Base-by-base conservation (phyloP, 352 stramenopile genomes). In the Globisporangium viniferum region DNA sequence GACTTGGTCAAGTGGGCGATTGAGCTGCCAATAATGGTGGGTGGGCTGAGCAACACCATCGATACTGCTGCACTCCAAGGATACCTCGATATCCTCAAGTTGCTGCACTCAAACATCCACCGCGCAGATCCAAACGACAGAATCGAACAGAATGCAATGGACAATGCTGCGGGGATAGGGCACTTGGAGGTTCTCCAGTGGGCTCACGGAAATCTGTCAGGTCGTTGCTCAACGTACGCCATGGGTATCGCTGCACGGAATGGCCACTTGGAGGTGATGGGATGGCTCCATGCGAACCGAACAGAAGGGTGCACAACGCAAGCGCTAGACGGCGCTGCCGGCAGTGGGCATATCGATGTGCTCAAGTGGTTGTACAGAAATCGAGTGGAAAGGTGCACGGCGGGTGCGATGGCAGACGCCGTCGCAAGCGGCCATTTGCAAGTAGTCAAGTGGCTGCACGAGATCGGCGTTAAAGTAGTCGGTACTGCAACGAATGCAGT, bases 171-270 rank as follows among this genome's bases (percentile, higher is more conserved):
- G 36, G 36, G 0, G 6, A 44, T 24, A 44, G 36, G 36, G 9
- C 36, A 59, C 33, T 18, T 61, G 14, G 33, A n/a, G 20, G 20
- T 62, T 8, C 33, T 62, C n/a, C 14, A 62, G 35, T 62, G 57
- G 57, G 15, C 35, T 9, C 20, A 51, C n/a, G 15, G 14, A 22
- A 8, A 62, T n/a, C 10, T 36, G 0, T 0, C 5, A 1, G 57
- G 48, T 12, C 33, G 57, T 14, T 60, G 55, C 55, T 44, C 31
- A 4, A 24, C 15, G 5, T 9, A 14, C 3, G 55, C 55, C 7
- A 60, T 60, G 31, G 8, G 48, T 8, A 3, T 6, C 0, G 55
- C 55, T 24, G 15, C 53, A 7, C 6, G 1, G 1, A 41, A 22
- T 8, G 55, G 29, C 15, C 55, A 46, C 15, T 36, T 55, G 7